phyloP scores from a whole-genome alignment of 1,284 basidiomycete genomes.

The Tausonia pullulans region DNA sequence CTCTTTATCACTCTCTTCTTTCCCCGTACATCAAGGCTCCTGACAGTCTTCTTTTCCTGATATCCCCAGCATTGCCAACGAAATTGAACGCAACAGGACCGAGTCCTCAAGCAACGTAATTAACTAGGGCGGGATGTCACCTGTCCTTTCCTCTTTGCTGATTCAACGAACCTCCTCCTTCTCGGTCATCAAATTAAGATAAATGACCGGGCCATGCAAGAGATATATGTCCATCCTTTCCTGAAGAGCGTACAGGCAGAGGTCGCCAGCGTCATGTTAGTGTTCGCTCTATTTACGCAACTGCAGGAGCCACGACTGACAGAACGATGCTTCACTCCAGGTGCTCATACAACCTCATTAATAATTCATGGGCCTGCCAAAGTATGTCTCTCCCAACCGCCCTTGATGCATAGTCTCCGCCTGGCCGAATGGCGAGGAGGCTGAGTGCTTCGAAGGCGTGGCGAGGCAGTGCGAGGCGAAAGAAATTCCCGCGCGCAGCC shows the following conservation, averaged over 20 bases:
- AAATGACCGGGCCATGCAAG: slow-evolving; percentile 64
- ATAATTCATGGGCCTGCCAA: slow-evolving; percentile 55
- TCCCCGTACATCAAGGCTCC: neutral
- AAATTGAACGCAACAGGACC: slow-evolving; percentile 31
- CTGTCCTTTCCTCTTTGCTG: no score
- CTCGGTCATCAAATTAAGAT: no score
- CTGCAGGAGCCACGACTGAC: no score
- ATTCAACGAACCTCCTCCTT: no score
- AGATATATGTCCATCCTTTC: slow-evolving; percentile 54
- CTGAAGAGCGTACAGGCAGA: slow-evolving; percentile 62
- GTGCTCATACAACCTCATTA: slow-evolving; percentile 30
- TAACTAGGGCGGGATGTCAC: no score
- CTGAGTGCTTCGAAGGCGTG: no score
- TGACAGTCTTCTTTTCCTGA: neutral
- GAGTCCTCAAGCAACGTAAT: slow-evolving; percentile 50
- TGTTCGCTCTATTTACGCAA: no score
- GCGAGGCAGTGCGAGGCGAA: no score
- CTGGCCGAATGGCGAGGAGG: neutral
- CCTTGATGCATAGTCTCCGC: no score
- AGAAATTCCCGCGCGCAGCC: no score
- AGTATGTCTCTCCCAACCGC: slow-evolving; percentile 23
- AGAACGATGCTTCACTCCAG: neutral
- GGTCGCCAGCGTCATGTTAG: slow-evolving; percentile 65
- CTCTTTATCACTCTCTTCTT: neutral
- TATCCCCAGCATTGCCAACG: slow-evolving; percentile 26